Evolutionary conservation across 2,329 filamentous ascomycete genomes (phyloP), one percentile per base, ranked within the genome.

Genomic region (Salinomyces thailandicus): DNA sequence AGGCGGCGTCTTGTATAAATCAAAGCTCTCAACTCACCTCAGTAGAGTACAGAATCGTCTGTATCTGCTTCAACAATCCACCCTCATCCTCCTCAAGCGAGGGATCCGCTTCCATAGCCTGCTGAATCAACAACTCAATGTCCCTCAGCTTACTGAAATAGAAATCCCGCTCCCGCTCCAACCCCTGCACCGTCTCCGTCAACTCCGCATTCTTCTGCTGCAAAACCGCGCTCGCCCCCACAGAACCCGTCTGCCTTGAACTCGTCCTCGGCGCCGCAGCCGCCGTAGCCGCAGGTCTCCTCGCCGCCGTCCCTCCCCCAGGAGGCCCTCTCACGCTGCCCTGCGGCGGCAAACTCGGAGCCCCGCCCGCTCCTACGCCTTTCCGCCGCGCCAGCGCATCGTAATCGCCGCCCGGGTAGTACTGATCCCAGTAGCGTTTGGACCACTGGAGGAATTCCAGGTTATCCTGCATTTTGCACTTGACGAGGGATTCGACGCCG

Each of bases 401-500:
- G 68, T 98, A 98, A 47, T 96, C 91, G 54, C 91, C 86, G 41
- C 91, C 91, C 5, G 91, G 91, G 65, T 85, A 98, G 71, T 95
- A 86, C 60, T 95, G 85, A 57, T 98, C 91, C 91, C 91, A 98
- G 69, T 86, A 95, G 51, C 75, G 73, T 75, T 98, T 98, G 41
- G 80, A 80, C 82, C 86, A 98, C 67, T 98, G 91, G 43, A 98
- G 72, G 62, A 98, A 98, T 60, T 96, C 91, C 53, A 98, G 82
- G 69, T 98, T 98, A 64, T 98, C 91, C 73, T 98, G 91, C 89
- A 98, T 98, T 72, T 94, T 95, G 73, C 91, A 98, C 65, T 96
- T 98, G 54, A 91, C 77, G 42, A 98, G 78, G 40, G 74, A 71
- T 62, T 94, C 78, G 59, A 96, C 85, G 41, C 85, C 85, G 52